Evolutionary conservation across 805 yeast species (phyloP), one percentile per base, ranked within the genome.

Genomic region (Lipomyces chichibuensis): DNA sequence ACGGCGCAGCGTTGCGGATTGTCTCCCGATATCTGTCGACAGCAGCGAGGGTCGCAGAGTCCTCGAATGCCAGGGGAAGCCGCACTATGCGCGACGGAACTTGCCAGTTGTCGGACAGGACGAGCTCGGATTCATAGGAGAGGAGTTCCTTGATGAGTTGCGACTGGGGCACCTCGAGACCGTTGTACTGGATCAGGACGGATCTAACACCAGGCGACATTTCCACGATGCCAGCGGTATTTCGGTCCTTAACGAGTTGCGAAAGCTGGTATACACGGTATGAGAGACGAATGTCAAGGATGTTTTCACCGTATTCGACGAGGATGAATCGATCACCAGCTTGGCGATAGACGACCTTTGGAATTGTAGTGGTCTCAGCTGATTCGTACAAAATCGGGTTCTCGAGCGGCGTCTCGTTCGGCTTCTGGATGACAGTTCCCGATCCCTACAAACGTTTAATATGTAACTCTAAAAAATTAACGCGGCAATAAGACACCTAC

Each of bases 141-240:
- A 87, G 79, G 75, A 94, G 83, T 32, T 88, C 84, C 60, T 84
- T 82, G 67, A 95, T 78, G 58, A 94, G 79, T 9, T 82, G 80
- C 52, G 80, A 71, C 80, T 94, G 98, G 25, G 85, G 75, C 52
- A 90, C 83, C 60, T 82, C 78, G 52, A 79, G 75, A 58, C 89
- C 91, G 76, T 91, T 88, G 77, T 81, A 95, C 78, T 94, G 97
- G 75, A 94, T 85, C 76, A 94, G 84, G 39, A 95, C 97, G 4
- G 98, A 93, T 75, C 98, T 84, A 39, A 95, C 98, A 81, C 98
- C 98, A 73, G 91, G 96, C 1, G 97, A 92, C 97, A 95, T 91
- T 79, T 95, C 98, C 66, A 91, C 86, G 66, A 94, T 88, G 65
- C 98, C 98, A 49, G 71, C 68, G 35, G 96, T 88, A 66, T 86